phyloP scores from a whole-genome alignment of 495 filamentous ascomycete genomes.

The Bathelium albidoporum region DNA sequence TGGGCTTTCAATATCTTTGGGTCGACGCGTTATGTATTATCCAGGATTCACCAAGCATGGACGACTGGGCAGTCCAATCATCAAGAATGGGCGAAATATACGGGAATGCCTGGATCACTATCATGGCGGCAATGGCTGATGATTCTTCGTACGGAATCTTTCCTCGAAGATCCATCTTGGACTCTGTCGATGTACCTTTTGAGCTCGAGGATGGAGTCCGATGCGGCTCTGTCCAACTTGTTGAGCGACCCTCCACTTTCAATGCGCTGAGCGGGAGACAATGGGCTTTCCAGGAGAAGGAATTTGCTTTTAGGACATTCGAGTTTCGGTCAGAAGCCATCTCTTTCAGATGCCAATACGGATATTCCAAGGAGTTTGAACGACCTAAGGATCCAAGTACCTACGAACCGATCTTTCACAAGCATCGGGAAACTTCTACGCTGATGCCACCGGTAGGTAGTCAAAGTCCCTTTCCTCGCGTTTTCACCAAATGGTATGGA shows the following conservation, averaged over 20 bases:
- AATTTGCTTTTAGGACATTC: neutral
- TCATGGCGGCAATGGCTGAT: neutral
- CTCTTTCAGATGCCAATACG: neutral
- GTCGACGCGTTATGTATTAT: conserved; percentile 8
- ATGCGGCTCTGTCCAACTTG: neutral
- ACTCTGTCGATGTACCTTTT: neutral
- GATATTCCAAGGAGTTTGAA: neutral
- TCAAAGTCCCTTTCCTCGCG: neutral
- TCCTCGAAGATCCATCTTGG: neutral
- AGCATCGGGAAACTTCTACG: neutral
- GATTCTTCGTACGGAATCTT: neutral
- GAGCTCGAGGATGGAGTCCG: neutral
- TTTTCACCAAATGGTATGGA: neutral
- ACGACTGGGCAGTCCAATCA: neutral
- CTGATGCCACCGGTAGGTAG: neutral
- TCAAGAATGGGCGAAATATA: conserved; percentile 6
- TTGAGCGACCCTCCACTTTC: neutral
- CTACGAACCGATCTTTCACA: neutral
- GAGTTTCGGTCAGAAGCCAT: neutral
- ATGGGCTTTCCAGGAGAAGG: conserved; percentile 1
- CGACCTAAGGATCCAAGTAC: neutral
- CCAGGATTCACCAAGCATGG: neutral
- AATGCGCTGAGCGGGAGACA: neutral
- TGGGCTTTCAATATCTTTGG: conserved; percentile 4
- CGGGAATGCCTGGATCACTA: conserved; percentile 2